Evolutionary conservation across 306 rosid species (phyloP).

Genomic region (Quercus suber): DNA sequence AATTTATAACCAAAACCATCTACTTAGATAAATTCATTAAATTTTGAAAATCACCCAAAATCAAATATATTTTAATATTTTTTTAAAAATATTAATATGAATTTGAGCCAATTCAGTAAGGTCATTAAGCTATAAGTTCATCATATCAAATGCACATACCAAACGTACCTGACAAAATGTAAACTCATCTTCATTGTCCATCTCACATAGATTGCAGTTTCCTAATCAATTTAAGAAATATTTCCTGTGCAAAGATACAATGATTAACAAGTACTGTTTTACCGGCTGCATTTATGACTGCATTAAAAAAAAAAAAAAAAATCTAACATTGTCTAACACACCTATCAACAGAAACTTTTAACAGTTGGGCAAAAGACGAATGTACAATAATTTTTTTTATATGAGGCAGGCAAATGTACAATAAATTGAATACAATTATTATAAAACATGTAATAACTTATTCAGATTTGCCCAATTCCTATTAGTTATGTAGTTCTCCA

Average conservation of each 20-base stretch:
- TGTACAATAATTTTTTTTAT: not conserved
- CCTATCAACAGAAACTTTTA: not conserved
- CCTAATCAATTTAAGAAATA: slow-evolving; percentile 9
- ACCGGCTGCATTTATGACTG: not conserved
- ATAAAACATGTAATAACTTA: not conserved
- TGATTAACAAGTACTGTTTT: slow-evolving; percentile 1
- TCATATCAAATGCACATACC: slow-evolving; percentile 10
- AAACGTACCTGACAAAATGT: slow-evolving; percentile 38
- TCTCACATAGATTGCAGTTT: slow-evolving; percentile 11
- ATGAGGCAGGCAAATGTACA: not conserved
- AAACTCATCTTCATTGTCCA: slow-evolving; percentile 58
- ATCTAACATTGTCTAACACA: not conserved
- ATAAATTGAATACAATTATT: not conserved
- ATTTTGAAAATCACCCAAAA: not conserved
- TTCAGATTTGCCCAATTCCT: not conserved
- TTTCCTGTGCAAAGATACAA: slow-evolving; percentile 18
- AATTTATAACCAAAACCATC: slow-evolving; percentile 9
- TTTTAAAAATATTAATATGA: not conserved
- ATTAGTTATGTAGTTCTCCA: not conserved
- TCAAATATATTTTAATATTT: not conserved
- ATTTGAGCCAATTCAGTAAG: slow-evolving; percentile 14
- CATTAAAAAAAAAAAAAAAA: not conserved
- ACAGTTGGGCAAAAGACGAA: not conserved
- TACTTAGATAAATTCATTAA: not conserved
- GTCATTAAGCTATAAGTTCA: not conserved